Evolutionary conservation across 164 flowering plant genomes (phyloP), one percentile per base, ranked within the genome.

Genomic region (Stephania yunnanensis): DNA sequence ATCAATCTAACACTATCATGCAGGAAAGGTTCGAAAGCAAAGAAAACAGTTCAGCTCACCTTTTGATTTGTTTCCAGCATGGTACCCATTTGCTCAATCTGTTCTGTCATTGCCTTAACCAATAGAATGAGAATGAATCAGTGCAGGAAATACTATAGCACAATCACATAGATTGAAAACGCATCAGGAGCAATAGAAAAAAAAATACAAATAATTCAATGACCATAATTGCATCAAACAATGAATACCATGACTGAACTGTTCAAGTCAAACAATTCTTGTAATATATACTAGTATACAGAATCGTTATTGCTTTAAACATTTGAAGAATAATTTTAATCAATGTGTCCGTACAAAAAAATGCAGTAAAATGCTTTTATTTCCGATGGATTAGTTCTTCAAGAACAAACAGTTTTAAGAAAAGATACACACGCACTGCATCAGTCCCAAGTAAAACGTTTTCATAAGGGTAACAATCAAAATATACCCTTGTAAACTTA

Each of bases 81-180:
- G 29, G 80, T 75, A 36, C 89, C 89, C 95, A 92, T 87, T 80
- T 92, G 98, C 73, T 94, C 99, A 79, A 95, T 91, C 74, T 92
- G 98, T 61, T 95, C 99, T 69, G 92, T 85, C 98, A 95, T 95
- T 63, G 93, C 91, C 99, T 95, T 69, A 55, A 45, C 31, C 69
- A 31, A 74, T 44, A 22, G 7, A 71, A 76, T 75, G 10, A 70
- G 4, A 71, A 36, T 55, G 73, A 10, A 15, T 58, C 22, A 58
- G 65, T 13, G n/a, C 17, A 6, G 8, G 10, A 48, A 58, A 72
- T 42, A 17, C 8, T 25, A 71, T 10, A 73, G 74, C 36, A 29
- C 61, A 71, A 50, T 7, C 22, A 30, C 30, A 72, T 36, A 36
- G 42, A 36, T 36, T 36, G 42, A 1, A 36, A 36, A 2, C 4